Evolutionary conservation across 1,284 basidiomycete species (phyloP).

Genomic region (Testicularia cyperi): DNA sequence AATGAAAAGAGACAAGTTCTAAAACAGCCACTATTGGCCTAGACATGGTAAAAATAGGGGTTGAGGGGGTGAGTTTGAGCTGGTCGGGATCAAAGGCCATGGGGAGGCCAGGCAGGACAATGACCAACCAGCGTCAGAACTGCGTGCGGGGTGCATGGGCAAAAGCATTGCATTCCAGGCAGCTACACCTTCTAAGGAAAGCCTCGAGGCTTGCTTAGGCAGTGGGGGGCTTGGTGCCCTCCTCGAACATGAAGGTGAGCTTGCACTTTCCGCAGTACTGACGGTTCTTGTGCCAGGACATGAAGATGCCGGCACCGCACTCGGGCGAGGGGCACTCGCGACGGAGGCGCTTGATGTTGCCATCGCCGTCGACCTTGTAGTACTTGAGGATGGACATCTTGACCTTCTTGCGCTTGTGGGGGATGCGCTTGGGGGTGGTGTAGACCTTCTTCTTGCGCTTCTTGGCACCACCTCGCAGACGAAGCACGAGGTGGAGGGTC

Average conservation of each 20-base stretch:
- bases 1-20: too few relatives aligned
- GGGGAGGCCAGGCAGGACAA: too few relatives aligned
- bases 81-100: too few relatives aligned
- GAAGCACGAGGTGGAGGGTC: slow-evolving; percentile 57
- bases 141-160: too few relatives aligned
- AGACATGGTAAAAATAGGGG: slow-evolving; percentile 1
- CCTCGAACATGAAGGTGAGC: slow-evolving; percentile 60
- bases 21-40: not conserved
- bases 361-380: slow-evolving; percentile 99
- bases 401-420: slow-evolving; percentile 99
- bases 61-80: too few relatives aligned
- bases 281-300: slow-evolving; percentile 59
- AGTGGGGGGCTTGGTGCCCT: slow-evolving; percentile 53
- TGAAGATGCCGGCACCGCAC: slow-evolving; percentile 59
- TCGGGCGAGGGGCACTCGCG: slow-evolving; percentile 78
- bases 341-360: slow-evolving; percentile 98
- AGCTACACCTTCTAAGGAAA: too few relatives aligned
- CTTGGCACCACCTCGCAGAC: slow-evolving; percentile 92
- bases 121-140: too few relatives aligned
- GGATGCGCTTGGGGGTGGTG: slow-evolving; percentile 98
- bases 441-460: slow-evolving; percentile 99
- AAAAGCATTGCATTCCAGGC: too few relatives aligned
- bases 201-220: too few relatives aligned
- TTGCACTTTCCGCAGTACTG: slow-evolving; percentile 61
- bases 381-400: slow-evolving; percentile 99